phyloP scores from a whole-genome alignment of 2,329 filamentous ascomycete genomes.

The Clarireedia homoeocarpa region DNA sequence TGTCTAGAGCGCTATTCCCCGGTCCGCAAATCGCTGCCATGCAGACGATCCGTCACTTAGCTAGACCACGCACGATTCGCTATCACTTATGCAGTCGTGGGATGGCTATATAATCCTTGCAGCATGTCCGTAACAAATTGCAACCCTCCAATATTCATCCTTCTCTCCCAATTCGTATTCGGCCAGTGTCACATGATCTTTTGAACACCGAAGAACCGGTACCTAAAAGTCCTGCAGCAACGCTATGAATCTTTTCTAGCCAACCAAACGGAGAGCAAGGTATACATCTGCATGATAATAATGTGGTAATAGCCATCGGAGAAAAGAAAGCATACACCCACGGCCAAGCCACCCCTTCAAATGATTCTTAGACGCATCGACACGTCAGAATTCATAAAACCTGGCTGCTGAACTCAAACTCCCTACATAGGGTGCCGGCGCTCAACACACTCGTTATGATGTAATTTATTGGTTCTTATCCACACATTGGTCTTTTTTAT shows the following conservation, averaged over 20 bases:
- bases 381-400: conserved; percentile 11
- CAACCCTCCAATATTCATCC: conserved; percentile 2
- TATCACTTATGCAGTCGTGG: conserved; percentile 6
- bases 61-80: conserved; percentile 3
- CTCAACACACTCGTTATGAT: conserved; percentile 6
- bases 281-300: conserved; percentile 7
- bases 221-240: conserved; percentile 8
- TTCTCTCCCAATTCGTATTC: conserved; percentile 1
- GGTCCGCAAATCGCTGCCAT: background rate
- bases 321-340: conserved; percentile 2
- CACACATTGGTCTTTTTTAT: background rate
- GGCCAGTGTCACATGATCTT: conserved; percentile 7
- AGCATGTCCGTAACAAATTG: background rate
- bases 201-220: conserved; percentile 4
- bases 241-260: conserved; percentile 1
- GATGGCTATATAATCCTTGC: conserved; percentile 1
- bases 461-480: background rate
- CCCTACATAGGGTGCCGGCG: conserved; percentile 9
- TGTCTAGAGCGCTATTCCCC: background rate
- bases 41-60: conserved; percentile 7
- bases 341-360: background rate
- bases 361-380: conserved; percentile 8
- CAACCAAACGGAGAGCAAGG: conserved; percentile 6
- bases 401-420: background rate
- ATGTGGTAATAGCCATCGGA: conserved; percentile 6